These are phyloP conservation scores for Borovskyia barvae DNA, from an alignment of 208 protist genomes.

Conservation along the genomic window DNA sequence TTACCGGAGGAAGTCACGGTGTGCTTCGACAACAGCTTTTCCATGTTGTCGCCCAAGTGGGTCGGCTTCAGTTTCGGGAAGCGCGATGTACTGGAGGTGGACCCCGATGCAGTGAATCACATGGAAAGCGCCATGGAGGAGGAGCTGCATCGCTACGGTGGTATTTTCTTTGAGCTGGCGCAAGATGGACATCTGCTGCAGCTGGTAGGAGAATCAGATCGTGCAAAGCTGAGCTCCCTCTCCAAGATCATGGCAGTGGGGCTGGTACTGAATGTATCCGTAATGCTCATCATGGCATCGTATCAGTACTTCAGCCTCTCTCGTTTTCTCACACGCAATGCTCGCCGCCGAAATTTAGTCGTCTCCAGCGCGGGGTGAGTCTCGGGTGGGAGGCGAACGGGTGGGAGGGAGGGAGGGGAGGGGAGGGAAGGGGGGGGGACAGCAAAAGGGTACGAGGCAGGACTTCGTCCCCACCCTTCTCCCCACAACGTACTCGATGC, in stretches of 20 bases:
- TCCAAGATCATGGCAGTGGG: constrained; percentile 40
- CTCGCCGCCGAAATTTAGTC: constrained; percentile 6
- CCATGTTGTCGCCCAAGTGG: constrained; percentile 65
- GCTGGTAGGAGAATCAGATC: constrained; percentile 44
- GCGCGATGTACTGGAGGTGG: constrained; percentile 45
- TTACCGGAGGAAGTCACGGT: constrained; percentile 58
- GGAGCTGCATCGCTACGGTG: constrained; percentile 49
- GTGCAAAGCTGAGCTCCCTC: constrained; percentile 38
- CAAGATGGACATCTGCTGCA: constrained; percentile 41
- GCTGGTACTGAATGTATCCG: constrained; percentile 46
- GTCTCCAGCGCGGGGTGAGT: too few species aligned
- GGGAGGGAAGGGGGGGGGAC: too few species aligned
- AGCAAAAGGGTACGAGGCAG: too few species aligned
- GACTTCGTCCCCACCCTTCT: too few species aligned
- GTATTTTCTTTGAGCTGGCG: constrained; percentile 45
- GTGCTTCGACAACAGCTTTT: constrained; percentile 76
- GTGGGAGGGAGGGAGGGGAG: too few species aligned
- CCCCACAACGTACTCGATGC: too few species aligned
- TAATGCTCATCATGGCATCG: constrained; percentile 45
- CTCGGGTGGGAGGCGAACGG: too few species aligned
- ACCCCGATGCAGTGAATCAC: constrained; percentile 39
- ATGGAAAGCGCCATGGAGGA: constrained; percentile 54
- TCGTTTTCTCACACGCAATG: constrained; percentile 36
- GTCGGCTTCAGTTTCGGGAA: constrained; percentile 54
- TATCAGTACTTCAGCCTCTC: constrained; percentile 63